These are phyloP conservation scores for Kodamaea leandrae DNA, from an alignment of 805 yeast species.

Conservation along the genomic window DNA sequence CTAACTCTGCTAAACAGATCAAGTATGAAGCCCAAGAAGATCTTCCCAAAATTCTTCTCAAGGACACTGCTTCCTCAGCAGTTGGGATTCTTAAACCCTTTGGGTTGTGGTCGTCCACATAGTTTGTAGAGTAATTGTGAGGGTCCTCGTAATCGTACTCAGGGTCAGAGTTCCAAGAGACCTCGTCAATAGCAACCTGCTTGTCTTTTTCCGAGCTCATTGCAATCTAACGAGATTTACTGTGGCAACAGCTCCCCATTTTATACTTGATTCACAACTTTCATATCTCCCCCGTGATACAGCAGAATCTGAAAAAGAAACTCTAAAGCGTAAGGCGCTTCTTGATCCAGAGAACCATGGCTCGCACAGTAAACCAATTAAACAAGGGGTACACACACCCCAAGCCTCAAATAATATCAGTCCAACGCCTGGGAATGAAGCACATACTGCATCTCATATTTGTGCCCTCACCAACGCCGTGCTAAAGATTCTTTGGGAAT, in stretches of 20 bases:
- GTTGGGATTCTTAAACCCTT: slow-evolving; percentile 38
- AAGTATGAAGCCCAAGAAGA: slow-evolving; percentile 51
- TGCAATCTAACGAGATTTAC: neutral
- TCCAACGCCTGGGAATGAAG: too few species aligned
- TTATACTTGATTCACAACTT: neutral
- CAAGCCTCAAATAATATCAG: neutral
- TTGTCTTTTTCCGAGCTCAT: slow-evolving; percentile 7
- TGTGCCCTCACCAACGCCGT: neutral
- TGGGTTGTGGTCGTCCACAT: slow-evolving; percentile 35
- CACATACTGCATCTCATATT: neutral
- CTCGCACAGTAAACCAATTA: too few species aligned
- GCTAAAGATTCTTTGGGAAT: too few species aligned
- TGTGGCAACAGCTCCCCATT: neutral
- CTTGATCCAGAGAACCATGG: too few species aligned
- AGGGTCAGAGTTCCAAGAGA: slow-evolving; percentile 1
- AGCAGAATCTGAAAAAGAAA: neutral
- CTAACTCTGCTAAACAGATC: slow-evolving; percentile 46
- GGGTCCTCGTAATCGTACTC: slow-evolving; percentile 17
- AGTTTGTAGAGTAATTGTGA: slow-evolving; percentile 19
- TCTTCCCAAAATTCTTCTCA: slow-evolving; percentile 42
- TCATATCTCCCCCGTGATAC: neutral
- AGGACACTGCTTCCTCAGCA: slow-evolving; percentile 21
- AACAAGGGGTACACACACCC: neutral
- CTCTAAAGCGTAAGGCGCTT: neutral
- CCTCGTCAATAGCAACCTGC: slow-evolving; percentile 2